Evolutionary conservation across 169 alveolate genomes (phyloP), one percentile per base, ranked within the genome.

Genomic region (Cryptosporidium parvum): DNA sequence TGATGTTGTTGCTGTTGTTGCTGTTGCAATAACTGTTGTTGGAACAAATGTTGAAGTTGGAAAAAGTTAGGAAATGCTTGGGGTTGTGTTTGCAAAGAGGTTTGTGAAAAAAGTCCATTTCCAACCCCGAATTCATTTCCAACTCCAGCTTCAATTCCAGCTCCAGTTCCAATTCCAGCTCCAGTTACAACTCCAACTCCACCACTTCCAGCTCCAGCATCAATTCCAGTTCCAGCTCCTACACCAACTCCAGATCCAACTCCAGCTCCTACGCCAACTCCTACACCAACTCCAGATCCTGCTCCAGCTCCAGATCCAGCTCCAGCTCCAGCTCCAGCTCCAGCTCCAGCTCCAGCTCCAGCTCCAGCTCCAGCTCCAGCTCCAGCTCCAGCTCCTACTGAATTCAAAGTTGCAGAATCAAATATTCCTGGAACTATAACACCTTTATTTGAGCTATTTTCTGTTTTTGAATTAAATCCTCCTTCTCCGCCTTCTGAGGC

Each of bases 21-120:
- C 4, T 58, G 69, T 8, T 59, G 69, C 9, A 59, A 10, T 12
- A 59, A 31, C 69, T 59, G 85, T 23, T 71, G 85, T 45, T 73
- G 86, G 26, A 73, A 73, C 3, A 73, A 14, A n/a, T 73, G 86
- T 21, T 73, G 86, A 14, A 73, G 16, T 42, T 73, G 86, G 14
- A 37, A 59, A 42, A 58, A 53, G 18, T 42, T 58, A 18, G 62
- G 86, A 56, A 73, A 73, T 12, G 56, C 37, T 29, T 52, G 86
- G 4, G 86, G 71, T 35, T 73, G 86, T 2, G 70, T 56, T 21
- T n/a, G 44, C 16, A 52, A 2, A 2, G 56, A 16, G 18, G 21
- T 14, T 48, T 48, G 56, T 16, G 23, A 3, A 14, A 48, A 48
- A 3, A 48, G n/a, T 44, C n/a, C 52, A 9, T 10, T 9, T 44